Evolutionary conservation across 2,329 filamentous ascomycete species (phyloP), one percentile per base, ranked within the genome.

Genomic region (Tolypocladium ophioglossoides): DNA sequence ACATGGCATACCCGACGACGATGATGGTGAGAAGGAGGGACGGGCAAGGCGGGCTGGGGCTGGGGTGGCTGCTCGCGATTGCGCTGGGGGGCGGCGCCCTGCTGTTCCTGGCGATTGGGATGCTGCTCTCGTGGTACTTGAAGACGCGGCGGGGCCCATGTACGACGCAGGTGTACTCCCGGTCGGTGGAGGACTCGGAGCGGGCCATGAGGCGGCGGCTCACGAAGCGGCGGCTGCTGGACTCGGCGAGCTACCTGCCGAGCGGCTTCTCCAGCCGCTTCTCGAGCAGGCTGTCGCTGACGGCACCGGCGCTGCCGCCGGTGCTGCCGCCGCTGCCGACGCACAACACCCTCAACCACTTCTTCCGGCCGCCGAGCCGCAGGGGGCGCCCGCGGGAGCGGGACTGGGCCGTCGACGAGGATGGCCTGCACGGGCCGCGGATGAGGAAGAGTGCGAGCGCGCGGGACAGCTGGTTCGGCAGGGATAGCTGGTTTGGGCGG

Each of bases 351-450:
- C 61, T 68, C 32, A 59, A n/a, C 44, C 20, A 46, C 14, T 62
- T 68, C 37, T 65, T 64, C 12, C 54, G 58, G 14, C 62, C 52
- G 57, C 52, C 55, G 57, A 58, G 55, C 27, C 59, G 59, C n/a
- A 14, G 38, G 16, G 49, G 49, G 20, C 49, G 37, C 8, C 47
- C 35, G 20, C 51, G 61, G 10, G 64, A 65, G 52, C 61, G 55
- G 47, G 72, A 70, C 20, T 79, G 75, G 76, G 74, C 78, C 14
- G 53, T 53, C 32, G 75, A 78, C 54, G 77, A 78, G 58, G 76
- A 80, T 51, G 72, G 70, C 53, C 65, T 77, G n/a, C 75, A 78
- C 55, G 76, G 76, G 5, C 75, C 76, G 11, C 69, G 66, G 58
- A 62, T 76, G 50, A 68, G 61, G 39, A 69, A 64, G 55, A 60